Percentiles rank a stretch among this genome's conserved stretches.
phyloP scores from a whole-genome alignment of 768 basidiomycete species.

The Terana coerulea region DNA sequence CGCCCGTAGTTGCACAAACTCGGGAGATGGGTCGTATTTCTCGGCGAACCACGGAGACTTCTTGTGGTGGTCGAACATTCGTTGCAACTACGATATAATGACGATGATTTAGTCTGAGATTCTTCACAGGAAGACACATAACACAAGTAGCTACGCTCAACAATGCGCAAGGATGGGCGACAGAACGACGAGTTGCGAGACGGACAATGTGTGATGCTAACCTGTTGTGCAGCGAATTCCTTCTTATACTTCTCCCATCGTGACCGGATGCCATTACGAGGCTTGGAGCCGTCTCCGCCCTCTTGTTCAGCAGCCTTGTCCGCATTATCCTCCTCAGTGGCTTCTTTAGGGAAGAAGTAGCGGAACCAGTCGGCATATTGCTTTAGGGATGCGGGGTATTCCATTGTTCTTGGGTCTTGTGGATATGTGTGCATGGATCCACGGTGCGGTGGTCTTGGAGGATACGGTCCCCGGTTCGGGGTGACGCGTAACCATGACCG shows the following conservation, averaged over 20 bases:
- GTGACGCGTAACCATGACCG: conserved; percentile 58
- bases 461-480: conserved; percentile 51
- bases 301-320: conserved; percentile 84
- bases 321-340: conserved; percentile 75
- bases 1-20: conserved; percentile 66
- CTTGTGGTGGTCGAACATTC: conserved; percentile 93
- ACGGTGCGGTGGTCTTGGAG: conserved; percentile 33
- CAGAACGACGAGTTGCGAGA: conserved; percentile 3
- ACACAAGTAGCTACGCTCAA: conserved; percentile 5
- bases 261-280: conserved; percentile 76
- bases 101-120: conserved; percentile 9
- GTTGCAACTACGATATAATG: conserved; percentile 66
- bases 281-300: conserved; percentile 73
- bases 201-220: conserved; percentile 37
- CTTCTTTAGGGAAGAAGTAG: conserved; percentile 68
- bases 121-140: not conserved
- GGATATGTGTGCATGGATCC: conserved; percentile 48
- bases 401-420: conserved; percentile 76
- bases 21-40: conserved; percentile 82
- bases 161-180: not conserved
- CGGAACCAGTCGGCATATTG: conserved; percentile 90
- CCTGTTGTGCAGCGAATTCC: conserved; percentile 84
- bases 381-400: conserved; percentile 77
- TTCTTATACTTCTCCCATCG: conserved; percentile 96
- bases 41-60: conserved; percentile 97